These are phyloP conservation scores for Cardamine resedifolia DNA, from an alignment of 345 rosid species.

Conservation along the genomic window DNA sequence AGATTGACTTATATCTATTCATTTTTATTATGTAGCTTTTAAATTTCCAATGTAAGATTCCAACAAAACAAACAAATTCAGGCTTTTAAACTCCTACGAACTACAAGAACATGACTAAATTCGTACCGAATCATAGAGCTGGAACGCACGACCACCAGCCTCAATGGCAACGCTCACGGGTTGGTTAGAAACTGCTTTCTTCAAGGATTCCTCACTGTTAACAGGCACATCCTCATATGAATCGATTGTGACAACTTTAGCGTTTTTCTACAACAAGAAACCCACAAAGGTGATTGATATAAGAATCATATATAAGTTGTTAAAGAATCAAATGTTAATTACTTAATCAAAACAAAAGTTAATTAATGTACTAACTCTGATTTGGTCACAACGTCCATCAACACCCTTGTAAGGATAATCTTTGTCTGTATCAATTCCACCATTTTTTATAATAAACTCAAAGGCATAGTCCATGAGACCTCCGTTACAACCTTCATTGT, in stretches of 20 bases:
- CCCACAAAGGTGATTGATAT: not conserved
- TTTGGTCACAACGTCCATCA: constrained; percentile 52
- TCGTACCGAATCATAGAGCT: constrained; percentile 46
- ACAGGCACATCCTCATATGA: constrained; percentile 60
- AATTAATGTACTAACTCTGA: constrained; percentile 44
- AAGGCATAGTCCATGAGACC: constrained; percentile 86
- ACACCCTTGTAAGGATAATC: constrained; percentile 68
- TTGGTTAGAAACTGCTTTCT: constrained; percentile 71
- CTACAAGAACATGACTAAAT: not conserved
- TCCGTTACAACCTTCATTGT: constrained; percentile 80
- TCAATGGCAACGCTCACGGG: constrained; percentile 78
- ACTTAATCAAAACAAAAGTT: not conserved
- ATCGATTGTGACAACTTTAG: constrained; percentile 58
- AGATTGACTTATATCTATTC: too few species aligned
- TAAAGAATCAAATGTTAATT: constrained; percentile 1
- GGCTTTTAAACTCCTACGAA: not conserved
- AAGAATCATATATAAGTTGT: constrained; percentile 13
- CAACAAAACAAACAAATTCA: not conserved
- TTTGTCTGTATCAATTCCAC: constrained; percentile 69
- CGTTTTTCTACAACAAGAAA: constrained; percentile 55
- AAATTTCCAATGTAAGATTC: not conserved
- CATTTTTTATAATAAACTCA: constrained; percentile 59
- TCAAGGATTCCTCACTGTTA: constrained; percentile 57
- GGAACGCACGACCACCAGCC: constrained; percentile 68
- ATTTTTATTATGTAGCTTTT: not conserved